Conservation (phyloP, 805 yeast genomes). For the Zygotorulaspora sp. region DNA sequence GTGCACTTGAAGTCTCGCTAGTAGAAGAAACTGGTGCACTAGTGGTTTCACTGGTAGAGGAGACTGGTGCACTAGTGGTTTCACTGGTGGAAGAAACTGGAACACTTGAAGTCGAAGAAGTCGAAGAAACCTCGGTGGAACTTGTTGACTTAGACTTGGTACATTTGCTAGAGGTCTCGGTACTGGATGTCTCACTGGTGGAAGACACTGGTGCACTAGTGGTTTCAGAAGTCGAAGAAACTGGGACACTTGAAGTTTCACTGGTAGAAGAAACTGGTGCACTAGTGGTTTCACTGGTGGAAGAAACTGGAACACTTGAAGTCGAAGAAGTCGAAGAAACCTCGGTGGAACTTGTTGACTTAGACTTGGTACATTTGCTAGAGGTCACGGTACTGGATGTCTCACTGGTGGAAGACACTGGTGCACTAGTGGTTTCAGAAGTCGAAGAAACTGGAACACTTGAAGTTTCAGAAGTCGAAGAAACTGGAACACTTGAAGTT, state of each 20-base stretch:
- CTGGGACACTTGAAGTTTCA: slow-evolving; percentile 1
- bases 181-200: slow-evolving; percentile 1
- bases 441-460: slow-evolving; percentile 1
- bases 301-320: not conserved
- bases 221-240: slow-evolving; percentile 1
- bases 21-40: no score
- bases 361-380: no score
- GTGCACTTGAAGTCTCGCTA: no score
- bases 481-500: no score
- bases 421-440: no score
- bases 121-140: not conserved
- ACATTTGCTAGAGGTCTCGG: not conserved
- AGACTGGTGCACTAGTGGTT: no score
- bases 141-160: not conserved
- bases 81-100: no score
- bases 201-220: slow-evolving; percentile 2
- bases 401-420: slow-evolving; percentile 3
- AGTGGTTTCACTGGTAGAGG: no score
- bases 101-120: not conserved
- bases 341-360: slow-evolving; percentile 1
- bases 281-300: not conserved
- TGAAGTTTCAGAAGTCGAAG: not conserved
- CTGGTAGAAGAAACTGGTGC: not conserved
- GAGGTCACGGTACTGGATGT: not conserved
- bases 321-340: not conserved